A percentile compares a stretch with the other conserved stretches of the same genome.
Conservation (phyloP, 768 basidiomycete species). For the Suillus fuscotomentosus region DNA sequence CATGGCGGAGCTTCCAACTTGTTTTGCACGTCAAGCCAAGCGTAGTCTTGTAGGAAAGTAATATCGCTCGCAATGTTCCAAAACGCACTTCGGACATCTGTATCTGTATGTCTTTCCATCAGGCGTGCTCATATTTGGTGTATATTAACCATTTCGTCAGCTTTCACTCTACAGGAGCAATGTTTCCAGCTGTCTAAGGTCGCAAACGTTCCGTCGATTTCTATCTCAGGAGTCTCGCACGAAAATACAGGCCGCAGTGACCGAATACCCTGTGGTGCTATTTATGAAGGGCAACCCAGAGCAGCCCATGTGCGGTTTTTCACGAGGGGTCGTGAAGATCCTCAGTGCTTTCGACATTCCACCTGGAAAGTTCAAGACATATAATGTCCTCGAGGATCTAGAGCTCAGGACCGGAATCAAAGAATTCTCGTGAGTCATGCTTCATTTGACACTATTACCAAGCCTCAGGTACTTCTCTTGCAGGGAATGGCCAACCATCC, state of each 20-base stretch:
- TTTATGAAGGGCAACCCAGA: slow-evolving; percentile 98
- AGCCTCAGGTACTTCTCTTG: background rate
- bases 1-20: too few species aligned
- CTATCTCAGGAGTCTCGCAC: slow-evolving; percentile 62
- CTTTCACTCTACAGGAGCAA: slow-evolving; percentile 32
- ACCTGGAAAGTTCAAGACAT: slow-evolving; percentile 79
- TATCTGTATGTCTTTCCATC: slow-evolving; percentile 38
- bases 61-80: slow-evolving; percentile 39
- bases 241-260: slow-evolving; percentile 72
- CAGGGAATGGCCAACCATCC: slow-evolving; percentile 98
- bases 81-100: slow-evolving; percentile 43
- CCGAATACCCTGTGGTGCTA: slow-evolving; percentile 77
- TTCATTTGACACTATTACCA: background rate
- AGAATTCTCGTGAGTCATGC: slow-evolving; percentile 86
- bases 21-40: background rate
- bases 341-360: slow-evolving; percentile 83
- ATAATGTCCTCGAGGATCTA: slow-evolving; percentile 83
- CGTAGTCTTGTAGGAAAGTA: background rate
- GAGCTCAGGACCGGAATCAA: slow-evolving; percentile 88
- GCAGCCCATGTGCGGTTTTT: slow-evolving; percentile 91
- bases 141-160: slow-evolving; percentile 19
- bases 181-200: slow-evolving; percentile 15
- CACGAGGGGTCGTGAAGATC: slow-evolving; percentile 89
- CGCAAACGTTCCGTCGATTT: slow-evolving; percentile 36
- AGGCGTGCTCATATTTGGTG: background rate